Conservation (phyloP, 805 yeast genomes). For the Suhomyces vadensis region DNA sequence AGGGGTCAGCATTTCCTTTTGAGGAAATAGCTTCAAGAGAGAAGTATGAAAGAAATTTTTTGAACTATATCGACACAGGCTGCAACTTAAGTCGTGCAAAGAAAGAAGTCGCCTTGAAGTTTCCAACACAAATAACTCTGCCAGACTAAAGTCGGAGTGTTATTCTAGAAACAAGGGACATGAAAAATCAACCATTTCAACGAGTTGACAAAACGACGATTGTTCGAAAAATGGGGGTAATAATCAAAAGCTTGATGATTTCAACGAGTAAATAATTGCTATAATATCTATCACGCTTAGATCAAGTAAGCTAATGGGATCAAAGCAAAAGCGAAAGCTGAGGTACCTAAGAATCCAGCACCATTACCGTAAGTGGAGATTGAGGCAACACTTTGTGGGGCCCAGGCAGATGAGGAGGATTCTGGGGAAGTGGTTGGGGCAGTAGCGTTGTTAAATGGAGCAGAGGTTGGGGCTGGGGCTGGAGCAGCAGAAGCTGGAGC, state of each 20-base stretch:
- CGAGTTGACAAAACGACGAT: background rate
- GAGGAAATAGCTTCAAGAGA: background rate
- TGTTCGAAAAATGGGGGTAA: slow-evolving; percentile 1
- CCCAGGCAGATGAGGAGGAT: slow-evolving; percentile 3
- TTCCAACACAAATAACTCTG: background rate
- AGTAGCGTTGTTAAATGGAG: slow-evolving; percentile 5
- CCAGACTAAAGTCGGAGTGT: slow-evolving; percentile 1
- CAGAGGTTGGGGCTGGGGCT: slow-evolving; percentile 8
- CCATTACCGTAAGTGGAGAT: slow-evolving; percentile 12
- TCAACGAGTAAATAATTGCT: background rate
- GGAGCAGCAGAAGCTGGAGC: slow-evolving; percentile 8
- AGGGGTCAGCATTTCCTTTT: background rate
- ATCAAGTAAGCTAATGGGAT: slow-evolving; percentile 39
- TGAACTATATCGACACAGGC: background rate
- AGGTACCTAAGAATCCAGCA: slow-evolving; percentile 22
- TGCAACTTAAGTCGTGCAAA: background rate
- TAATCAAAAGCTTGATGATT: background rate
- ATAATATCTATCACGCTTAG: slow-evolving; percentile 18
- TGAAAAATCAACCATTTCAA: background rate
- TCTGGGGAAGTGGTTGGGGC: background rate
- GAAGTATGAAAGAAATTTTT: background rate
- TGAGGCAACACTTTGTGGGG: slow-evolving; percentile 12
- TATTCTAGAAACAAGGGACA: background rate
- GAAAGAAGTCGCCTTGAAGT: background rate
- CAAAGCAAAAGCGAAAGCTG: slow-evolving; percentile 30